Evolutionary conservation across 1,284 basidiomycete genomes (phyloP), one percentile per base, ranked within the genome.

Genomic region (Ustilago trichophora): DNA sequence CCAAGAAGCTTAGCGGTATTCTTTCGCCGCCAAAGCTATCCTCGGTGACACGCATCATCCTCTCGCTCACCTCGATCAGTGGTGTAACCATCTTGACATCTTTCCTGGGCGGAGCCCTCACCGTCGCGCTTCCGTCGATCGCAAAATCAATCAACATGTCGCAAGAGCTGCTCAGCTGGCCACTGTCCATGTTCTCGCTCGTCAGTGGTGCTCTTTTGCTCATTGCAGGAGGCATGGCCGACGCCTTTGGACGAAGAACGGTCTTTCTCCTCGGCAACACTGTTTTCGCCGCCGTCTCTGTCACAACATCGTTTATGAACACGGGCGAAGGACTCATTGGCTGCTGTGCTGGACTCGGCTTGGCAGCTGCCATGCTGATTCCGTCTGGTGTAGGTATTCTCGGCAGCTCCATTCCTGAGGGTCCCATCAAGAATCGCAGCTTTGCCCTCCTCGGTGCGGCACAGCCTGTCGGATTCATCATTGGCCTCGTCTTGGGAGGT

Each of bases 401-500:
- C 2, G 79, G 73, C 13, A 66, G 60, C 24, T 72, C 70, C 0
- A 76, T 81, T 32, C 72, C 78, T 2, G 79, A 81, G 13, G 78
- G 80, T 0, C 75, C 73, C n/a, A 57, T 76, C 33, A 81, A 81
- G 48, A 77, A 76, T 16, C 52, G 64, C 0, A 73, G 75, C 7
- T 82, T 81, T 33, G 80, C 81, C 6, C 47, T 68, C 6, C 77
- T 82, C 32, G 75, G 74, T 1, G 81, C 91, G 0, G 91, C 92
- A 15, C 91, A 90, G 4, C 91, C 92, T 0, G 80, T 93, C 0
- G 92, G 75, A 12, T 77, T 73, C 54, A 73, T 77, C 35, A 33
- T 92, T 7, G 91, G 91, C 1, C 84, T 85, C 8, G 81, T 87
- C 0, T 72, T 90, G 4, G 91, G 91, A 10, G 91, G 90, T 26